A percentile compares a stretch with the other conserved stretches of the same genome.
phyloP scores from a whole-genome alignment of 768 basidiomycete species.

The Butyriboletus loyo region DNA sequence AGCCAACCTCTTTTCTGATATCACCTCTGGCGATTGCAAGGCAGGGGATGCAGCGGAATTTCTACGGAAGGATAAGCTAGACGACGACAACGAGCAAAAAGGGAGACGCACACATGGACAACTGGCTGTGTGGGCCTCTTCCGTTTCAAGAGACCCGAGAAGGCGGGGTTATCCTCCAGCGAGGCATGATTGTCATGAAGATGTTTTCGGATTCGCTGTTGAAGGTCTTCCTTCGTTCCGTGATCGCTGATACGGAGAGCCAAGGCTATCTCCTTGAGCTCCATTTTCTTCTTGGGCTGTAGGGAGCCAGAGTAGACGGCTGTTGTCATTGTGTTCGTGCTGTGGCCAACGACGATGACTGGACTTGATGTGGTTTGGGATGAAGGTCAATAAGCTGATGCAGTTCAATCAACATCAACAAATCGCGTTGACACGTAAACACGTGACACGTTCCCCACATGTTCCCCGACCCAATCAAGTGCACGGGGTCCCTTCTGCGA shows the following conservation, averaged over 20 bases:
- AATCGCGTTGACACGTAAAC: constrained; percentile 23
- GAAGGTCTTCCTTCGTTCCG: constrained; percentile 64
- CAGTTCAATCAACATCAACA: constrained; percentile 29
- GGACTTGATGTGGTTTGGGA: constrained; percentile 10
- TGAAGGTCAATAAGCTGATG: constrained; percentile 12
- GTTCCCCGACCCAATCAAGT: constrained; percentile 2
- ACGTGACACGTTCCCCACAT: constrained; percentile 18
- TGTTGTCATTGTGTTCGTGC: constrained; percentile 38
- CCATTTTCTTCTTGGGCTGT: constrained; percentile 64
- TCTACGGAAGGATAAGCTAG: constrained; percentile 2
- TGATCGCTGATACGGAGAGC: constrained; percentile 50
- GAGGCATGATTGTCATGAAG: constrained; percentile 52
- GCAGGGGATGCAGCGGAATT: constrained; percentile 18
- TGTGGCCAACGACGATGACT: not conserved
- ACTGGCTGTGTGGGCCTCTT: constrained; percentile 31
- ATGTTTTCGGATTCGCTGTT: constrained; percentile 58
- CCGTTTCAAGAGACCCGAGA: constrained; percentile 52
- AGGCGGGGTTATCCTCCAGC: constrained; percentile 56
- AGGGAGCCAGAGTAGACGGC: constrained; percentile 50
- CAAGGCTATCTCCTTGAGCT: constrained; percentile 58
- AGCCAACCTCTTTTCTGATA: constrained; percentile 11
- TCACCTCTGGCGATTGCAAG: constrained; percentile 11
- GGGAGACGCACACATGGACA: constrained; percentile 11
- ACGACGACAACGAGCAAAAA: not conserved
- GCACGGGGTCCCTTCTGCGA: not conserved